Evolutionary conservation across 2,329 filamentous ascomycete species (phyloP).

Genomic region (Plenodomus tracheiphilus): DNA sequence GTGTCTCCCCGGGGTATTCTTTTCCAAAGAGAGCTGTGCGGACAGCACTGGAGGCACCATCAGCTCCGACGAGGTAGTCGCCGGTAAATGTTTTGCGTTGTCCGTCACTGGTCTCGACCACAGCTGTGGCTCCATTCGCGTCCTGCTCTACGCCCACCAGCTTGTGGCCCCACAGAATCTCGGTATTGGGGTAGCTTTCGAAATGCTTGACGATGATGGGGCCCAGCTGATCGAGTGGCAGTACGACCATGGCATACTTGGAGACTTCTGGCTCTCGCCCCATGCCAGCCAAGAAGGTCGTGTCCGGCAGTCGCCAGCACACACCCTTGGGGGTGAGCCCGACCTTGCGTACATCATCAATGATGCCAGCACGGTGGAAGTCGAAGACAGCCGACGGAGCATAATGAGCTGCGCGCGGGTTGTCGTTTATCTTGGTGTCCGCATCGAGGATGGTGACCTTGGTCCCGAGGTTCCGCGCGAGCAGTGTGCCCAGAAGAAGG

Average conservation of each 20-base stretch:
- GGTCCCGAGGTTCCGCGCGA: conserved; percentile 56
- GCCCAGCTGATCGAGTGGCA: conserved; percentile 36
- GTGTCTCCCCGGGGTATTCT: conserved; percentile 61
- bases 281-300: conserved; percentile 36
- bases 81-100: conserved; percentile 29
- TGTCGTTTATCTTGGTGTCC: conserved; percentile 57
- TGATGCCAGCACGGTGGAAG: conserved; percentile 61
- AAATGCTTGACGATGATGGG: conserved; percentile 35
- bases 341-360: conserved; percentile 53
- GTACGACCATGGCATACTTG: conserved; percentile 33
- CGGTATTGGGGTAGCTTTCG: conserved; percentile 27
- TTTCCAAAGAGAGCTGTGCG: conserved; percentile 38
- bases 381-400: conserved; percentile 62
- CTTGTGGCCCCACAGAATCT: conserved; percentile 39
- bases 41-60: conserved; percentile 40
- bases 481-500: conserved; percentile 49
- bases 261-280: conserved; percentile 33
- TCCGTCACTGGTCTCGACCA: conserved; percentile 31
- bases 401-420: conserved; percentile 66
- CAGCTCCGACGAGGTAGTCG: conserved; percentile 41
- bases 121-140: conserved; percentile 29
- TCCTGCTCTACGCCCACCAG: conserved; percentile 37
- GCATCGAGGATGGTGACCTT: conserved; percentile 61
- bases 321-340: conserved; percentile 50
- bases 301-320: conserved; percentile 50